Evolutionary conservation across 345 rosid genomes (phyloP).

Genomic region (Brassica incana): DNA sequence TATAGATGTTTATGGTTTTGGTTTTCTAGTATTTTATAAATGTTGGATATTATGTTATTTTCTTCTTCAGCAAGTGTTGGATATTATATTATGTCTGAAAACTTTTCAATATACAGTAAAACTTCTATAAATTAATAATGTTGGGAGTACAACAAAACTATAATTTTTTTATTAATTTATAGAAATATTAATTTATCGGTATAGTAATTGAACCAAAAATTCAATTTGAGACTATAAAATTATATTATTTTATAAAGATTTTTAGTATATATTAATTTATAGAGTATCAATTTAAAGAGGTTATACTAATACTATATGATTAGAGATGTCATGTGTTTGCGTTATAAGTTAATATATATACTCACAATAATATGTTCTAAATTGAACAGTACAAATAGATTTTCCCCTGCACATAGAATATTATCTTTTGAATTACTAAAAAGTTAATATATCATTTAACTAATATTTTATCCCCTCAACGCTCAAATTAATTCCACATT

Average conservation of each 20-base stretch:
- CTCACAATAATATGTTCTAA: not conserved
- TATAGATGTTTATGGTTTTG: not conserved
- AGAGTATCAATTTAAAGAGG: too few species aligned
- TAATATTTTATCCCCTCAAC: not conserved
- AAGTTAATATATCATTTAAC: not conserved
- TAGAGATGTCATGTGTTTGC: not conserved
- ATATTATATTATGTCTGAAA: conserved; percentile 2
- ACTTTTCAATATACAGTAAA: not conserved
- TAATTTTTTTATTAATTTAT: too few species aligned
- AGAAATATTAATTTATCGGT: too few species aligned
- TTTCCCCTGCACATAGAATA: not conserved
- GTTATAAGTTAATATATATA: not conserved
- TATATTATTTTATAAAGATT: too few species aligned
- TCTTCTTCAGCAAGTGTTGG: not conserved
- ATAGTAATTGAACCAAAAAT: too few species aligned
- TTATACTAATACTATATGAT: not conserved
- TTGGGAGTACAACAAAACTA: too few species aligned
- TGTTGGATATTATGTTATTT: conserved; percentile 8
- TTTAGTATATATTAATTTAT: too few species aligned
- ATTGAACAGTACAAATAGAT: not conserved
- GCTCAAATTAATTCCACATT: not conserved
- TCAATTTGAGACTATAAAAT: too few species aligned
- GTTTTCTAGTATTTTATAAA: conserved; percentile 7
- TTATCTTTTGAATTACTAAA: not conserved
- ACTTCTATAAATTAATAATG: too few species aligned